Evolutionary conservation across 164 flowering plant species (phyloP), one percentile per base, ranked within the genome.

Genomic region (Liquidambar formosana): DNA sequence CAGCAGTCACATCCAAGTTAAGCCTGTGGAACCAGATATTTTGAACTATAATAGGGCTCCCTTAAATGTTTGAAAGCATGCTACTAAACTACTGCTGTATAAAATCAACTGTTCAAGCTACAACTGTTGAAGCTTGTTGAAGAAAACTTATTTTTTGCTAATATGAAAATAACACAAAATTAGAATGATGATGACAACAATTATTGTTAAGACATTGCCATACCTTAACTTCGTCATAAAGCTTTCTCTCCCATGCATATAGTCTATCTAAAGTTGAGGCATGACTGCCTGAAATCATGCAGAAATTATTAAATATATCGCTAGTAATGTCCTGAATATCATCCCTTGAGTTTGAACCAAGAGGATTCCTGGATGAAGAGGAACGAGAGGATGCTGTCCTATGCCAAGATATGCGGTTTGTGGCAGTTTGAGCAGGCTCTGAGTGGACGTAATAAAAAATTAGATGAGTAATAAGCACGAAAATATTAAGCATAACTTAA

Each of bases 221-320:
- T 86, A 93, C 99, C 99, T 95, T 95, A 62, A 95, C 92, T 89
- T 95, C 99, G 66, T 95, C 99, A 77, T 86, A 91, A 66, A 94
- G 94, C 82, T 92, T 94, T 75, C 91, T 89, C 80, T 94, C 99
- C 99, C 99, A 94, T 58, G 97, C 99, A 82, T 81, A 85, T 48
- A 95, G 81, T 73, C 99, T 82, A 79, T 95, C 97, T 73, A 95
- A 78, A 45, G 99, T 95, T 48, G 98, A 95, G 54, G 92, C 99
- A 73, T 93, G 98, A 72, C 96, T 95, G 68, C 98, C 96, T 12
- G 98, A 89, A 63, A 73, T 83, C 99, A 91, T 91, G 78, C 89
- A 87, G 63, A 82, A 75, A 80, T 73, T 89, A 43, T 86, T 84
- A 47, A 80, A 83, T 61, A 85, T 71, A 79, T 79, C 70, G 66